Evolutionary conservation across 1,139 yeast genomes (phyloP).

Genomic region (Yamadazyma dushanensis): DNA sequence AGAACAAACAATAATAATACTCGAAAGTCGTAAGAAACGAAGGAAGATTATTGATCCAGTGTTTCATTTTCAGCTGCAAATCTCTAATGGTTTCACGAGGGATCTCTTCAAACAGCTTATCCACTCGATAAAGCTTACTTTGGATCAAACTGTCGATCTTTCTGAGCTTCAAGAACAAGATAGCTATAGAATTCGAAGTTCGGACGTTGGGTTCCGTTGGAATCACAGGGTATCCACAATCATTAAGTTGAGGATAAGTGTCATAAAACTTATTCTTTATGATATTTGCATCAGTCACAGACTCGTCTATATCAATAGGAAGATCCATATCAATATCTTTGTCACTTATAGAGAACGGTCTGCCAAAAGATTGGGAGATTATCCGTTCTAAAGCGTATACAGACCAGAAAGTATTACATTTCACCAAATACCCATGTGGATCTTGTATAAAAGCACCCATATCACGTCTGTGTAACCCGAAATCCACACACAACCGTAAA

Average conservation of each 20-base stretch:
- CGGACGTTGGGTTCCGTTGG: not conserved
- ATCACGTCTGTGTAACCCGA: slow-evolving; percentile 13
- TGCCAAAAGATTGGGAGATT: slow-evolving; percentile 11
- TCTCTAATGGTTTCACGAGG: slow-evolving; percentile 9
- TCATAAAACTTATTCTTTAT: slow-evolving; percentile 10
- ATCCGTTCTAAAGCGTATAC: slow-evolving; percentile 11
- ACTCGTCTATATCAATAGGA: slow-evolving; percentile 12
- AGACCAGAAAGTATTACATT: slow-evolving; percentile 11
- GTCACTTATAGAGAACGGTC: slow-evolving; percentile 13
- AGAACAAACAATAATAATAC: slow-evolving; percentile 11
- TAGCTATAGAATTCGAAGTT: slow-evolving; percentile 10
- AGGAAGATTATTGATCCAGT: slow-evolving; percentile 11
- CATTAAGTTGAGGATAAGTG: slow-evolving; percentile 10
- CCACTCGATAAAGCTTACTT: slow-evolving; percentile 10
- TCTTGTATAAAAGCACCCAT: slow-evolving; percentile 5
- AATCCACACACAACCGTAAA: slow-evolving; percentile 12
- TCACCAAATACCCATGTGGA: slow-evolving; percentile 9
- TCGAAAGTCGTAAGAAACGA: slow-evolving; percentile 7
- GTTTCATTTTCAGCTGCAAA: slow-evolving; percentile 9
- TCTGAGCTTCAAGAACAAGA: slow-evolving; percentile 8
- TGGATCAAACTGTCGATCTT: slow-evolving; percentile 13
- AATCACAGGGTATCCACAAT: slow-evolving; percentile 4
- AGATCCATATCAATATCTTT: slow-evolving; percentile 12
- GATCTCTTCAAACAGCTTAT: slow-evolving; percentile 5
- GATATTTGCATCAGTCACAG: slow-evolving; percentile 5